phyloP scores from a whole-genome alignment of 2,329 filamentous ascomycete species.

The Fusarium cyanostomum region DNA sequence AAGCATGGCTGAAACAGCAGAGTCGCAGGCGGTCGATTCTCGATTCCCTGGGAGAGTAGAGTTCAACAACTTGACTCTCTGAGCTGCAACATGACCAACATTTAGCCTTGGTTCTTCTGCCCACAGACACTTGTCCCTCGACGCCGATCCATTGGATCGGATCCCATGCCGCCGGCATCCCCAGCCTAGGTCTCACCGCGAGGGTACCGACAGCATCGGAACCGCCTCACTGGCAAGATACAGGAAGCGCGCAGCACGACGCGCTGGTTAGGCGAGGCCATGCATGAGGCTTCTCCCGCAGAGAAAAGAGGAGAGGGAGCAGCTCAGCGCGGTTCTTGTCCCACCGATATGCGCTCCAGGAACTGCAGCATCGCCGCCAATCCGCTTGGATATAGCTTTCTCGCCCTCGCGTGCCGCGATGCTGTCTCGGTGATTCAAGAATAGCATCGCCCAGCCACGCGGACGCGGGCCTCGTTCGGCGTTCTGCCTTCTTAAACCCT shows the following conservation, averaged over 20 bases:
- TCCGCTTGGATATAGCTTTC: slow-evolving; percentile 13
- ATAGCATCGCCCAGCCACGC: not conserved
- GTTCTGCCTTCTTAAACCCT: slow-evolving; percentile 42
- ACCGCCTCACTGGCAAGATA: slow-evolving; percentile 36
- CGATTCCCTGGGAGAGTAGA: not conserved
- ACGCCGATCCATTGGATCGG: slow-evolving; percentile 35
- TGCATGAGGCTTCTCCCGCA: slow-evolving; percentile 19
- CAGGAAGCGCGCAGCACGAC: slow-evolving; percentile 30
- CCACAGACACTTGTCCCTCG: not conserved
- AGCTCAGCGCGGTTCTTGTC: slow-evolving; percentile 15
- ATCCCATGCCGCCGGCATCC: slow-evolving; percentile 3
- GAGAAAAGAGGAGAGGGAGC: not conserved
- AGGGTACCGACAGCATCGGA: slow-evolving; percentile 39
- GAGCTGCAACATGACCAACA: not conserved
- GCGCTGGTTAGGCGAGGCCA: slow-evolving; percentile 37
- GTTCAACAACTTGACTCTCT: not conserved
- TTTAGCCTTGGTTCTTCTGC: too few species aligned
- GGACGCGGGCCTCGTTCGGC: slow-evolving; percentile 3
- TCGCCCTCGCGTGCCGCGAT: not conserved
- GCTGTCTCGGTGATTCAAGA: not conserved
- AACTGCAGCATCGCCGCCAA: slow-evolving; percentile 1
- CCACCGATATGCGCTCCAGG: slow-evolving; percentile 20
- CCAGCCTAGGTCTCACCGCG: slow-evolving; percentile 31
- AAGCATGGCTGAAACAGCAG: not conserved
- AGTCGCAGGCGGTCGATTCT: too few species aligned